Evolutionary conservation across 345 rosid genomes (phyloP), one percentile per base, ranked within the genome.

Genomic region (Odontarrhena argentea): DNA sequence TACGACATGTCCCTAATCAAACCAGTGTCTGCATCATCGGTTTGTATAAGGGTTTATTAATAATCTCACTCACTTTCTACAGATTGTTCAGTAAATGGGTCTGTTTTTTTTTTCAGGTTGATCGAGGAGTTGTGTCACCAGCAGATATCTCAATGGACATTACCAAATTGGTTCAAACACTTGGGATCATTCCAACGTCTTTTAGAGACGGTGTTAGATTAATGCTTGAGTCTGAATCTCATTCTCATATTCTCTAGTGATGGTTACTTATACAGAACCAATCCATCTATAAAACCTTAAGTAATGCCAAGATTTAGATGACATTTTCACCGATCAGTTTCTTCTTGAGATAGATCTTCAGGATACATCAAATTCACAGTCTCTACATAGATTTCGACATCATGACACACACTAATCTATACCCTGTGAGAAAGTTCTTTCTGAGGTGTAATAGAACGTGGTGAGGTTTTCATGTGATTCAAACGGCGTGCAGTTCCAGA

Each of bases 71-170:
- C 11, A 45, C 8, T 6, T 3, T 24, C 9, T 8, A 22, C 45
- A 40, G 53, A 63, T 49, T 6, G 42, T 32, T 44, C 25, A 35
- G 11, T 52, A 6, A 36, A 36, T 51, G 28, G 11, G 15, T 41
- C 7, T 58, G 8, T 34, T 22, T 25, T 73, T 47, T 55, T 66
- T 75, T 71, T 42, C 77, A 85, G 96, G 83, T 86, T 68, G 86
- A 89, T 60, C 87, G 92, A 2, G 95, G 96, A 3, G 84, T 89
- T 15, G 53, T 26, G 47, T 89, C 96, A 42, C 98, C 98, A 11
- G 81, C 95, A 49, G 98, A 89, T 67, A 92, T 89, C 70, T 87
- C 96, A 12, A 89, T 92, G 96, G 91, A 89, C 65, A 80, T 86
- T 59, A 79, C 83, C 13, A 89, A 83, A 53, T 77, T 92, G 78